Conservation (phyloP, 805 yeast genomes). For the Wickerhamiella vanderwaltii region DNA sequence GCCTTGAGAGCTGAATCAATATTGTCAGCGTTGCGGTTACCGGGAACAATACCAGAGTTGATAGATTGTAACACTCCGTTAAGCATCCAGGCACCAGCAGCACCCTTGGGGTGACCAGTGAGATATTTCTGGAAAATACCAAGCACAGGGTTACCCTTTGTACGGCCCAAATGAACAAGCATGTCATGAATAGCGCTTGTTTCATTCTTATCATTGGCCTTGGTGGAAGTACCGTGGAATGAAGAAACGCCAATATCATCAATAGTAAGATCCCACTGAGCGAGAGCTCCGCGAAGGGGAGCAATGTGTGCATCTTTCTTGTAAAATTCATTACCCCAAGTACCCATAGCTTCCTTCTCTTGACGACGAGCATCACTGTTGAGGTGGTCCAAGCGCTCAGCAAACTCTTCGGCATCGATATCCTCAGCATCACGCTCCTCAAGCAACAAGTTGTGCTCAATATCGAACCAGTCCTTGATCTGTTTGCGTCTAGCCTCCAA, state of each 20-base stretch:
- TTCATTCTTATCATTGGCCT: constrained; percentile 98
- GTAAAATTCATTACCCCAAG: constrained; percentile 94
- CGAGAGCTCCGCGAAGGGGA: constrained; percentile 93
- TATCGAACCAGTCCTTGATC: constrained; percentile 72
- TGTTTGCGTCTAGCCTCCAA: constrained; percentile 65
- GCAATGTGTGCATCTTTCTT: constrained; percentile 86
- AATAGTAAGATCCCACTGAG: constrained; percentile 80
- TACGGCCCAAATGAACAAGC: constrained; percentile 92
- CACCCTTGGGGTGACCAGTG: constrained; percentile 99
- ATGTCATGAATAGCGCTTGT: constrained; percentile 78
- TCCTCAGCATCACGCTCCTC: constrained; percentile 53
- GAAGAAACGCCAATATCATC: constrained; percentile 96
- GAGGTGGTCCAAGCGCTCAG: constrained; percentile 80
- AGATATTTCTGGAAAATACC: constrained; percentile 98
- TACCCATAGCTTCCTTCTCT: constrained; percentile 74
- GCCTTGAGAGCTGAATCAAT: constrained; percentile 73
- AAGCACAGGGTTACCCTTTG: constrained; percentile 93
- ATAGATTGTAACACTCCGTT: constrained; percentile 94
- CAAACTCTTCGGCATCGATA: constrained; percentile 39
- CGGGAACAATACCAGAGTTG: constrained; percentile 90
- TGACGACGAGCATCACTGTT: constrained; percentile 75
- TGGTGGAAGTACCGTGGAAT: constrained; percentile 98
- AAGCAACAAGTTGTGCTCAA: constrained; percentile 57
- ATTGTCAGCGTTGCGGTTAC: constrained; percentile 97
- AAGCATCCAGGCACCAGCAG: constrained; percentile 99